These are phyloP conservation scores for Penicillium occitanis DNA, from an alignment of 2,329 filamentous ascomycete genomes.

Conservation along the genomic window DNA sequence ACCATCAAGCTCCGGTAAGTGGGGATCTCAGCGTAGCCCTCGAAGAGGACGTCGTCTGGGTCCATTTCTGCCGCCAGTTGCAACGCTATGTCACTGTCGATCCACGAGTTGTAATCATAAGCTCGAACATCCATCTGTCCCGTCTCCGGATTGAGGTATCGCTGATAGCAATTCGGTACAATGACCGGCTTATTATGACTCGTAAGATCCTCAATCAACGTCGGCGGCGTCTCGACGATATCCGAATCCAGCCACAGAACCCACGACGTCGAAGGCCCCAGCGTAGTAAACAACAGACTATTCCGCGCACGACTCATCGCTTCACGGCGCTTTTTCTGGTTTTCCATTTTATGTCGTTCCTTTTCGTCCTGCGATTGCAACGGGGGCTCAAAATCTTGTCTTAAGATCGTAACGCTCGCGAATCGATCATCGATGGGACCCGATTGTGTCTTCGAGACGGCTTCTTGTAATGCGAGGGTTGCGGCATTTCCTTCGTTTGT, in stretches of 20 bases:
- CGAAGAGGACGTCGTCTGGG: constrained; percentile 85
- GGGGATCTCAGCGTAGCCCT: constrained; percentile 89
- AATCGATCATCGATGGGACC: constrained; percentile 80
- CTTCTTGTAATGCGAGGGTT: constrained; percentile 76
- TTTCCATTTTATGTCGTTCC: constrained; percentile 86
- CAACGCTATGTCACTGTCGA: constrained; percentile 78
- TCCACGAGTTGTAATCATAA: constrained; percentile 98
- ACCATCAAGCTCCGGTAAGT: constrained; percentile 93
- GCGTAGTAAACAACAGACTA: constrained; percentile 88
- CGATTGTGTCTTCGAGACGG: constrained; percentile 81
- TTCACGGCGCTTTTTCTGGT: constrained; percentile 81
- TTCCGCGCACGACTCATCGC: constrained; percentile 94
- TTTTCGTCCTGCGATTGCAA: constrained; percentile 77
- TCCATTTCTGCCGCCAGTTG: constrained; percentile 77
- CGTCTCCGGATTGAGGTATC: constrained; percentile 71
- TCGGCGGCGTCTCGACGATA: constrained; percentile 80
- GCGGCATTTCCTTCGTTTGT: constrained; percentile 88
- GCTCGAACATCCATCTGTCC: constrained; percentile 73
- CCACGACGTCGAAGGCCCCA: constrained; percentile 90
- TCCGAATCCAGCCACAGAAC: constrained; percentile 95
- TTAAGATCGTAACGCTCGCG: constrained; percentile 87
- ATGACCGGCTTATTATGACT: constrained; percentile 85
- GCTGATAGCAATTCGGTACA: constrained; percentile 93
- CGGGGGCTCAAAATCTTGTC: constrained; percentile 89
- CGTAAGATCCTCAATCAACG: constrained; percentile 88